These are phyloP conservation scores for Neotropicomus parvogracilis DNA, from an alignment of 1,284 basidiomycete genomes.

Conservation along the genomic window DNA sequence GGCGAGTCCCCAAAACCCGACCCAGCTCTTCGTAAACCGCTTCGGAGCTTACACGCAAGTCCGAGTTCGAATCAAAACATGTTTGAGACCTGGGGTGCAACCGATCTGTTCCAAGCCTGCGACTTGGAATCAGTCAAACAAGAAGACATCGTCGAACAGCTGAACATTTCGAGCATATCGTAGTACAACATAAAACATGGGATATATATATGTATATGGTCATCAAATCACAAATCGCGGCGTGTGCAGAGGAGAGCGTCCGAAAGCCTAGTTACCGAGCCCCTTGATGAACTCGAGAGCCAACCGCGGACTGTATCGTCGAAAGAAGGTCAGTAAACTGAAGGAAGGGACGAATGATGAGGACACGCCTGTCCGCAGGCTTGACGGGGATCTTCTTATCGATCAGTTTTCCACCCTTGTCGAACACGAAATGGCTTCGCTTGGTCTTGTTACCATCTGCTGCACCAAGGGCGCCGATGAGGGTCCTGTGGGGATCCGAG, in stretches of 20 bases:
- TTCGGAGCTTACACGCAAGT: too few relatives aligned
- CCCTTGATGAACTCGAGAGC: constrained; percentile 44
- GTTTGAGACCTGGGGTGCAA: too few relatives aligned
- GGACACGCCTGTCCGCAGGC: constrained; percentile 68
- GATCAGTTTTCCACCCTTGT: constrained; percentile 80
- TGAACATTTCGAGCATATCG: constrained; percentile 34
- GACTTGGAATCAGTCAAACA: too few relatives aligned
- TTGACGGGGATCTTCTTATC: constrained; percentile 83
- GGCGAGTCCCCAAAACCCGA: too few relatives aligned
- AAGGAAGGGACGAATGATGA: neutral
- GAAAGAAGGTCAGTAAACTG: neutral
- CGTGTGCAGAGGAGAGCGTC: neutral
- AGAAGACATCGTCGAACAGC: too few relatives aligned
- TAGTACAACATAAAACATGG: constrained; percentile 9
- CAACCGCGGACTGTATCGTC: constrained; percentile 22
- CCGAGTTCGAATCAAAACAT: too few relatives aligned
- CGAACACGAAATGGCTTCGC: constrained; percentile 88
- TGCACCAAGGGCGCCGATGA: constrained; percentile 83
- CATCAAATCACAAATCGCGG: neutral
- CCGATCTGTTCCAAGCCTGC: too few relatives aligned
- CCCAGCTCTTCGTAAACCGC: too few relatives aligned
- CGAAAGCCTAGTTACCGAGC: constrained; percentile 14
- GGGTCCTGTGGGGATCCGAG: constrained; percentile 78
- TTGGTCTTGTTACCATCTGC: constrained; percentile 78
- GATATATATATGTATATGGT: constrained; percentile 8